phyloP scores from a whole-genome alignment of 345 rosid genomes.

The Isatis tinctoria region DNA sequence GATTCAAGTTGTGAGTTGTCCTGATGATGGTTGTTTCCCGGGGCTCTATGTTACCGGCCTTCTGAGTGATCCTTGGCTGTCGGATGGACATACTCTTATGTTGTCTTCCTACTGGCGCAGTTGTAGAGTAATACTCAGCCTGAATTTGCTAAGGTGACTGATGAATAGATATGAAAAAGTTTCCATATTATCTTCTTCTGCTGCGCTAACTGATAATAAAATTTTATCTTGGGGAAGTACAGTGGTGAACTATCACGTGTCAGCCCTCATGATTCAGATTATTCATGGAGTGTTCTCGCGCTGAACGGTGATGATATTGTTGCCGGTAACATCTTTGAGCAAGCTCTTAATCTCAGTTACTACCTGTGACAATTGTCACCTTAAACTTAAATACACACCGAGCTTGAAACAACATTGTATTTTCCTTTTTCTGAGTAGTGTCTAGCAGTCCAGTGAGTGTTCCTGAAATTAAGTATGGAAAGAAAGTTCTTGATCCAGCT shows the following conservation, averaged over 20 bases:
- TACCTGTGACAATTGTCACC: neutral
- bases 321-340: conserved; percentile 56
- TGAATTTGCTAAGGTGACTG: conserved; percentile 60
- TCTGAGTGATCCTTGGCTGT: conserved; percentile 75
- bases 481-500: conserved; percentile 37
- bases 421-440: conserved; percentile 37
- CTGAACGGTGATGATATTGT: conserved; percentile 69
- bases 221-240: conserved; percentile 22
- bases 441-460: conserved; percentile 79
- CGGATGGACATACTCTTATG: conserved; percentile 78
- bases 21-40: conserved; percentile 76
- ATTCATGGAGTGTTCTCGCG: conserved; percentile 67
- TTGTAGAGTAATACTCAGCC: conserved; percentile 61
- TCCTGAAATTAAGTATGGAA: conserved; percentile 76
- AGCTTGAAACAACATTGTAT: neutral
- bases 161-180: neutral
- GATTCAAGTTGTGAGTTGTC: conserved; percentile 64
- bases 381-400: neutral
- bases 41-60: conserved; percentile 64
- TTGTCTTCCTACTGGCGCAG: conserved; percentile 74
- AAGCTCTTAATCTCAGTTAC: neutral
- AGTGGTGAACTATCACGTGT: conserved; percentile 67
- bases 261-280: conserved; percentile 58
- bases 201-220: conserved; percentile 10
- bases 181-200: neutral